Percentiles rank a stretch among this genome's conserved stretches.
These are phyloP conservation scores for Pseudomassariella vexata DNA, from an alignment of 2,329 filamentous ascomycete genomes.

Conservation along the genomic window DNA sequence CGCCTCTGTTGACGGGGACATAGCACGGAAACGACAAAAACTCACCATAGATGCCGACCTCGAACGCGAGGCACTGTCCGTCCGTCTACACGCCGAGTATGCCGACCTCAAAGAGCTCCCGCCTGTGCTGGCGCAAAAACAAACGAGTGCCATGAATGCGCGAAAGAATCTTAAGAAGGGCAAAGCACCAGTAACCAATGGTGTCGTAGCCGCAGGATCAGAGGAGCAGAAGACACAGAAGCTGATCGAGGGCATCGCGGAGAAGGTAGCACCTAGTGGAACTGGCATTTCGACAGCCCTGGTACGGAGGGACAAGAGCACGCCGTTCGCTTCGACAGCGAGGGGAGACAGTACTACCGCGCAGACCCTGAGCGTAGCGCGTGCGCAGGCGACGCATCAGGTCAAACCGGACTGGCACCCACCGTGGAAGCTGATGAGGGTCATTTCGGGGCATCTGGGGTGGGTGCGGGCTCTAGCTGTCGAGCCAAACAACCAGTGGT, in stretches of 20 bases:
- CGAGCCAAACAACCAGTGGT: conserved; percentile 96
- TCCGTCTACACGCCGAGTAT: conserved; percentile 27
- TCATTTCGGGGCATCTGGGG: conserved; percentile 92
- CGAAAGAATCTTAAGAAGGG: conserved; percentile 21
- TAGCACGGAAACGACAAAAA: conserved; percentile 21
- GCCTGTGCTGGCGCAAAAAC: conserved; percentile 27
- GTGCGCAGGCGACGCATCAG: conserved; percentile 31
- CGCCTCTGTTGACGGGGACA: conserved; percentile 13
- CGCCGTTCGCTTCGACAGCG: conserved; percentile 15
- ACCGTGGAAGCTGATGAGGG: conserved; percentile 97
- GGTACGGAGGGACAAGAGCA: conserved; percentile 25
- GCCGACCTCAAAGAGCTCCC: conserved; percentile 21
- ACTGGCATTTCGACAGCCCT: conserved; percentile 28
- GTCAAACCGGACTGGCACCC: conserved; percentile 91
- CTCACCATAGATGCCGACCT: conserved; percentile 17
- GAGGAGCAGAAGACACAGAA: conserved; percentile 49
- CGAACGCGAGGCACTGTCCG: conserved; percentile 22
- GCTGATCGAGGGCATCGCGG: conserved; percentile 59
- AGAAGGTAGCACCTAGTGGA: conserved; percentile 29
- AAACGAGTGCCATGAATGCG: conserved; percentile 22
- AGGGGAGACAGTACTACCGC: conserved; percentile 12
- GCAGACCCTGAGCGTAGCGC: conserved; percentile 20
- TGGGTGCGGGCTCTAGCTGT: conserved; percentile 90
- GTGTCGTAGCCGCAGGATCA: conserved; percentile 17
- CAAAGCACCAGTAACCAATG: conserved; percentile 13